phyloP scores from a whole-genome alignment of 352 stramenopile species.

The Phytophthora cajani region DNA sequence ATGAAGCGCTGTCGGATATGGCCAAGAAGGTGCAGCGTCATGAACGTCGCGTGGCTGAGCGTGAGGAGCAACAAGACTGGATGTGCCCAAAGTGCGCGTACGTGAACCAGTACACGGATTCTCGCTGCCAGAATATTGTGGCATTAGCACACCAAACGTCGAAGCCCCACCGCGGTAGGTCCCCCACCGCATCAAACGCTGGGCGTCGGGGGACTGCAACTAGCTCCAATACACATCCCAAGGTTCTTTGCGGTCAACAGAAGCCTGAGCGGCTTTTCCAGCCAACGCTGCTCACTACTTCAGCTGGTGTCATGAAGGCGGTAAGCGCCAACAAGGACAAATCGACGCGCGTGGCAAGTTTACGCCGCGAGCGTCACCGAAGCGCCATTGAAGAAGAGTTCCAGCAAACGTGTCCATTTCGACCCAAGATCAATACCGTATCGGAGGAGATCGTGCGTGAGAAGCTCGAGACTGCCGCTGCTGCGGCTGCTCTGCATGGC shows the following conservation, averaged over 20 bases:
- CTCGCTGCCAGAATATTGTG: slow-evolving; percentile 67
- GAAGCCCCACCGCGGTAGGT: slow-evolving; percentile 12
- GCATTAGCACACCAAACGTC: slow-evolving; percentile 20
- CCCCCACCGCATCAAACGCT: slow-evolving; percentile 11
- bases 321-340: slow-evolving; percentile 57
- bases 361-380: slow-evolving; percentile 59
- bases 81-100: slow-evolving; percentile 83
- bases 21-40: slow-evolving; percentile 65
- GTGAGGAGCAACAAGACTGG: slow-evolving; percentile 68
- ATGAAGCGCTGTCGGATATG: slow-evolving; percentile 71
- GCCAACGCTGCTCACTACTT: slow-evolving; percentile 61
- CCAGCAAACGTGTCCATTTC: slow-evolving; percentile 68
- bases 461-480: slow-evolving; percentile 57
- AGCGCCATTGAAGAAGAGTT: slow-evolving; percentile 73
- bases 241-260: slow-evolving; percentile 57
- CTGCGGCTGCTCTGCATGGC: slow-evolving; percentile 22
- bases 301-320: slow-evolving; percentile 32
- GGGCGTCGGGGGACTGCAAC: slow-evolving; percentile 26
- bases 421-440: slow-evolving; percentile 73
- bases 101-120: slow-evolving; percentile 64
- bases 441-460: slow-evolving; percentile 81
- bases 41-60: slow-evolving; percentile 49
- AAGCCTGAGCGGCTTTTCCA: slow-evolving; percentile 74
- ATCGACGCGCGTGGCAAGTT: slow-evolving; percentile 35
- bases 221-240: slow-evolving; percentile 29